Evolutionary conservation across 2,329 filamentous ascomycete species (phyloP), one percentile per base, ranked within the genome.

Genomic region (Oidium heveae): DNA sequence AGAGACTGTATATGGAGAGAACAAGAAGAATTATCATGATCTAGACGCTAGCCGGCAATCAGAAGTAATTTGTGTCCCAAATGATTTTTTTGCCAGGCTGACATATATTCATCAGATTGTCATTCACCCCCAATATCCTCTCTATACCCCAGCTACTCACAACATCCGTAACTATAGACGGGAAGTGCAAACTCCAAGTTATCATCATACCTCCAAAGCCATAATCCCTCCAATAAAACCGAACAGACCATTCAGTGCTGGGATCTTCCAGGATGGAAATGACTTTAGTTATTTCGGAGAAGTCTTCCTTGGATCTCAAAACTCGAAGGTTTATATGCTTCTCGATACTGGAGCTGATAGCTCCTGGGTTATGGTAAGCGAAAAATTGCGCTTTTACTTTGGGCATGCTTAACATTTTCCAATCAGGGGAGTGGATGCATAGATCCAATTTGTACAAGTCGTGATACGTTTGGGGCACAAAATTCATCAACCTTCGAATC

Each of bases 361-460:
- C 56, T 86, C 81, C 13, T 94, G 87, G 87, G 77, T 94, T 20
- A 91, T 91, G 77, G 76, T 80, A 33, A 71, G 77, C 16, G 69
- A 73, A 13, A 36, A 2, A 22, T 24, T 4, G 10, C n/a, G 4
- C 10, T 10, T 15, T 9, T 32, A 22, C 18, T 22, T 12, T 7
- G 18, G 22, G 33, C 16, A 10, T 24, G 10, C 9, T 36, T 53
- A 20, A 28, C 24, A 28, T 28, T 28, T 39, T 39, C 18, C n/a
- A 36, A 15, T n/a, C 18, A 53, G 51, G 34, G 41, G 16, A 37
- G 28, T 24, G 16, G 12, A 55, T 94, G 87, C 69, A 72, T 66
- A 16, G 77, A 77, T 2, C 66, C 72, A 24, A 75, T 84, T 4
- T 94, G 87, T 65, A 64, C 68, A 33, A 70, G 72, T 59, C 87